Evolutionary conservation across 2,329 filamentous ascomycete species (phyloP).

Genomic region (Aspergillus luchuensis): DNA sequence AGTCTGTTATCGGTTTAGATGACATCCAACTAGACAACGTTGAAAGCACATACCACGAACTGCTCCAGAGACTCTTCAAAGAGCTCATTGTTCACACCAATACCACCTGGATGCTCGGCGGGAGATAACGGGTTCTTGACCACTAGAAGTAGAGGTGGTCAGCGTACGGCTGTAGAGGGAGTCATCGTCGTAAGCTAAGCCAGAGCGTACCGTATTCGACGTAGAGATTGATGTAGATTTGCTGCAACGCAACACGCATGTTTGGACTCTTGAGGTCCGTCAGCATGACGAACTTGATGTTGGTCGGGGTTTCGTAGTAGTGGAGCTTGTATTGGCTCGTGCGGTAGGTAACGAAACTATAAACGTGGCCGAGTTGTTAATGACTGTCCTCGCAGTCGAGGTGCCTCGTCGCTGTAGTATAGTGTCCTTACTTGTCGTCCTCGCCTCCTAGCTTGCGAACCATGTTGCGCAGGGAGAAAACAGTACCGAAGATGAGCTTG

Average conservation of each 20-base stretch:
- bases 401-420: too few relatives aligned
- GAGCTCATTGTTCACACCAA: slow-evolving; percentile 66
- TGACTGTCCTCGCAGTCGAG: neutral
- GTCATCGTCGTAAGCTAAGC: neutral
- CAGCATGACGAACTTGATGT: slow-evolving; percentile 93
- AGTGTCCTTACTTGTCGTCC: slow-evolving; percentile 67
- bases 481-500: slow-evolving; percentile 94
- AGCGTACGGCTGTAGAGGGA: slow-evolving; percentile 2
- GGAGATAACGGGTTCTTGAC: slow-evolving; percentile 67
- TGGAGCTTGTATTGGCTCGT: slow-evolving; percentile 97
- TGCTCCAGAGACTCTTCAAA: slow-evolving; percentile 62
- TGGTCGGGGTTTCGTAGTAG: slow-evolving; percentile 97
- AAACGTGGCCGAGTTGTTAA: neutral
- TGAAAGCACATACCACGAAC: slow-evolving; percentile 47
- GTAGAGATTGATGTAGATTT: slow-evolving; percentile 98
- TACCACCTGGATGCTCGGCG: slow-evolving; percentile 61
- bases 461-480: slow-evolving; percentile 97
- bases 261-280: slow-evolving; percentile 87
- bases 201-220: slow-evolving; percentile 77
- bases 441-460: slow-evolving; percentile 90
- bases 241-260: slow-evolving; percentile 91
- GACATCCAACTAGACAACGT: slow-evolving; percentile 16
- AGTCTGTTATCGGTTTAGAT: slow-evolving; percentile 34
- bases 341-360: slow-evolving; percentile 85
- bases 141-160: slow-evolving; percentile 42